A percentile compares a stretch with the other conserved stretches of the same genome.
Evolutionary conservation across 2,329 filamentous ascomycete species (phyloP).

Genomic region (Furcasterigmium sp.): DNA sequence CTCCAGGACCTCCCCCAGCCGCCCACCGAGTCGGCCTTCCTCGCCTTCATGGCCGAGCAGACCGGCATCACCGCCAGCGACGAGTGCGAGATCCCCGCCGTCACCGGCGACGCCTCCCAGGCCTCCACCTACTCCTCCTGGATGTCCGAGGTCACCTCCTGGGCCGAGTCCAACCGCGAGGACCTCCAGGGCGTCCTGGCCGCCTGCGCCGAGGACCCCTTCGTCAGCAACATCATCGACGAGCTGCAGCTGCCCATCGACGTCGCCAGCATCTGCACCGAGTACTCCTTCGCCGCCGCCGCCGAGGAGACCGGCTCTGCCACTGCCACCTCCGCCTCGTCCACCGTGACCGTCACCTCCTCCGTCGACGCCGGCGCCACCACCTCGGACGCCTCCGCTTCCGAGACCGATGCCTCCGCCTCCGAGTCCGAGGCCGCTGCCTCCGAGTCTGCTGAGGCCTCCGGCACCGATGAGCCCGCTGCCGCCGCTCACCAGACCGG

Average conservation of each 20-base stretch:
- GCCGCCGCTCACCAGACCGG: conserved; percentile 2
- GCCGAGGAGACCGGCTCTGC: background rate
- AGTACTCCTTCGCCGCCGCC: background rate
- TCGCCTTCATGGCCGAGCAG: background rate
- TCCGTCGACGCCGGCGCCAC: background rate
- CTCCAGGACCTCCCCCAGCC: background rate
- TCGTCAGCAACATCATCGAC: background rate
- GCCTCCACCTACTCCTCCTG: background rate
- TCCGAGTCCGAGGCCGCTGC: background rate
- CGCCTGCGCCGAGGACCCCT: background rate
- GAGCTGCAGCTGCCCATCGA: background rate
- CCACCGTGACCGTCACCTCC: background rate
- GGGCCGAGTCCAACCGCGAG: background rate
- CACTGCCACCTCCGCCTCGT: background rate
- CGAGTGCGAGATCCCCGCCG: background rate
- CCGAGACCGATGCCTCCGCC: background rate
- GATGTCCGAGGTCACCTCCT: background rate
- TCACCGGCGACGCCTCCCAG: background rate
- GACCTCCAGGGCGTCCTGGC: background rate
- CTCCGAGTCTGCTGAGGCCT: background rate
- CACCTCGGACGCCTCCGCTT: background rate
- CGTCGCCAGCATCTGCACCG: background rate
- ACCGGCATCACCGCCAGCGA: background rate
- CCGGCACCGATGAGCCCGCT: background rate
- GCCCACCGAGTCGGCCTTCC: background rate